phyloP scores from a whole-genome alignment of 2,329 filamentous ascomycete species.

The Sarocladiaceae sp. region DNA sequence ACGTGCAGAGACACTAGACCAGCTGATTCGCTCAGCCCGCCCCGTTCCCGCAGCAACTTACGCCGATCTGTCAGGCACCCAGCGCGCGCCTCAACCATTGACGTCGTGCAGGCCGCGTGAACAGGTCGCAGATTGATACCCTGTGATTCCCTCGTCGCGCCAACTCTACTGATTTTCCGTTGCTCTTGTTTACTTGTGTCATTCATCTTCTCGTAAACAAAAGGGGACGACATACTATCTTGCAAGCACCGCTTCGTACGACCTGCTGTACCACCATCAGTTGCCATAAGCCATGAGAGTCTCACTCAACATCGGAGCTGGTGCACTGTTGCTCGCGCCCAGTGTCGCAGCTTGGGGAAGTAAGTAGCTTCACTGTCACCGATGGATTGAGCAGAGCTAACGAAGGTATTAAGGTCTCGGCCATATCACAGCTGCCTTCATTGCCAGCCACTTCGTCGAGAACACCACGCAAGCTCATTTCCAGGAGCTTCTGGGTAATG shows the following conservation, averaged over 20 bases:
- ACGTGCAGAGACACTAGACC: not conserved
- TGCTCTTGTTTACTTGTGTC: not conserved
- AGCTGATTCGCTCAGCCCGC: slow-evolving; percentile 9
- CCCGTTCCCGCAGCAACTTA: slow-evolving; percentile 7
- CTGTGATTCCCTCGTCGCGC: not conserved
- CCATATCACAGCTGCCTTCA: slow-evolving; percentile 61
- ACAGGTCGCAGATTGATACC: not conserved
- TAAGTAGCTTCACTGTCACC: slow-evolving; percentile 21
- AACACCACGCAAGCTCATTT: slow-evolving; percentile 52
- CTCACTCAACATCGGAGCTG: slow-evolving; percentile 12
- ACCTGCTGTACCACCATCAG: too few species aligned
- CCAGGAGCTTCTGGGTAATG: slow-evolving; percentile 51
- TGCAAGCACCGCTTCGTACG: too few species aligned
- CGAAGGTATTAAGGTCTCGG: slow-evolving; percentile 46
- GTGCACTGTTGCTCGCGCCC: slow-evolving; percentile 28
- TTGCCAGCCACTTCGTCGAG: slow-evolving; percentile 57
- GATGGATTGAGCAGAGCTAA: not conserved
- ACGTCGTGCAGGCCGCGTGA: slow-evolving; percentile 4
- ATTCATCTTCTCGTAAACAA: too few species aligned
- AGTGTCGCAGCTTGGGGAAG: slow-evolving; percentile 37
- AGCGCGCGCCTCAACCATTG: not conserved
- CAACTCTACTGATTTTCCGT: not conserved
- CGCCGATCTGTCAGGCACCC: slow-evolving; percentile 2
- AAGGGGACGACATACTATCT: too few species aligned
- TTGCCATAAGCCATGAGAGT: slow-evolving; percentile 1